Percentiles rank a stretch among this genome's conserved stretches.
Conservation (phyloP, 306 rosid species). For the Vigna mungo region DNA sequence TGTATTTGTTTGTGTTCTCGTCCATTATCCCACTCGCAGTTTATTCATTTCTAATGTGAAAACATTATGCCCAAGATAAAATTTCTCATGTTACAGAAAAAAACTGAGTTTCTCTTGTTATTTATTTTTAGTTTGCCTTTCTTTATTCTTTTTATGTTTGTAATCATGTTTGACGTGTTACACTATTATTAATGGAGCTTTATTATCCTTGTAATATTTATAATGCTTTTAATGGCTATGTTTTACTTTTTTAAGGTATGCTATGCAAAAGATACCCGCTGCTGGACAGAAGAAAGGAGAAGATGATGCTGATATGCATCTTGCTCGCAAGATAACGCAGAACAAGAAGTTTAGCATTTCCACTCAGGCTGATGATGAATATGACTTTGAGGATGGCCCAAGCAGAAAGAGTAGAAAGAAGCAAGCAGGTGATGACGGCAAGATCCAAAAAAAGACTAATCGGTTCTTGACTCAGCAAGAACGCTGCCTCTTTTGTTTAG, state of each 20-base stretch:
- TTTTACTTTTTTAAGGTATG: constrained; percentile 54
- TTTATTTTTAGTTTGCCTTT: not conserved
- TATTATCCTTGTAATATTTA: constrained; percentile 17
- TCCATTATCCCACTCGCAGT: not conserved
- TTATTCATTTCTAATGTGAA: constrained; percentile 30
- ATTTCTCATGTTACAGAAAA: constrained; percentile 27
- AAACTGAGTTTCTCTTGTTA: not conserved
- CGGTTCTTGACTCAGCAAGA: constrained; percentile 73
- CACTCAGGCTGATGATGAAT: constrained; percentile 86
- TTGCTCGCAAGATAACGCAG: constrained; percentile 79
- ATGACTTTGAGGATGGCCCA: constrained; percentile 78
- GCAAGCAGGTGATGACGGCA: constrained; percentile 62
- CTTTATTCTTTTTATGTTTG: constrained; percentile 8
- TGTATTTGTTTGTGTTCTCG: not conserved
- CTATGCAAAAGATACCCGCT: constrained; percentile 53
- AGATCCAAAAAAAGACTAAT: constrained; percentile 56
- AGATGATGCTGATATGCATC: constrained; percentile 85
- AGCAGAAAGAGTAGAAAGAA: constrained; percentile 70
- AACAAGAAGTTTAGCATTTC: constrained; percentile 72
- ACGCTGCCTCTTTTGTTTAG: constrained; percentile 84
- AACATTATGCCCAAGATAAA: constrained; percentile 27
- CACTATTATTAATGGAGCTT: constrained; percentile 18
- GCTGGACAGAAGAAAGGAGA: constrained; percentile 65
- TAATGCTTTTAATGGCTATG: constrained; percentile 30
- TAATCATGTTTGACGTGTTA: constrained; percentile 31